phyloP scores from a whole-genome alignment of 345 rosid species.

The Eucalyptus fibrosa region DNA sequence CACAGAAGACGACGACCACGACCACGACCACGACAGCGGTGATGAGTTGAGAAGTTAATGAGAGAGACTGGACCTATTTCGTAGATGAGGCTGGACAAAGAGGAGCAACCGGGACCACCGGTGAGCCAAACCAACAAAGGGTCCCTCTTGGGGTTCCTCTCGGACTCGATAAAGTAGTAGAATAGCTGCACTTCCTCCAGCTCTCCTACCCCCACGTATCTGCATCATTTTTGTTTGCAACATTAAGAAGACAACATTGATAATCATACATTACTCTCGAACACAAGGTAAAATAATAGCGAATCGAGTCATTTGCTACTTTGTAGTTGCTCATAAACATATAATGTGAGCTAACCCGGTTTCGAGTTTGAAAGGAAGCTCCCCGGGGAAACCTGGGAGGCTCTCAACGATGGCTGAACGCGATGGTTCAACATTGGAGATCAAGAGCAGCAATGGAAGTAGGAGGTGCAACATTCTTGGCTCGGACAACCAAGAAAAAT shows the following conservation, averaged over 20 bases:
- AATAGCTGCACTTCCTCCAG: conserved; percentile 8
- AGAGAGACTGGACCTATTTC: background rate
- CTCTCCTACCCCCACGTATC: conserved; percentile 11
- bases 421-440: background rate
- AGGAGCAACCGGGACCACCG: conserved; percentile 24
- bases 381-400: conserved; percentile 4
- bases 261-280: background rate
- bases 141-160: conserved; percentile 4
- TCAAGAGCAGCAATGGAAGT: background rate
- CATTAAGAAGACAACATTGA: background rate
- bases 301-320: background rate
- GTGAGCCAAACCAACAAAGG: conserved; percentile 13
- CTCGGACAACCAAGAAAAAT: background rate
- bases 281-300: background rate
- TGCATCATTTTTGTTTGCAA: background rate
- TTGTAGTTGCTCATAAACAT: background rate
- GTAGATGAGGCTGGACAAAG: background rate
- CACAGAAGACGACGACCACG: background rate
- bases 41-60: background rate
- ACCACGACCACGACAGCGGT: background rate
- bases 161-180: conserved; percentile 10
- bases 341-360: background rate
- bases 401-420: background rate
- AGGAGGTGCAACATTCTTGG: background rate
- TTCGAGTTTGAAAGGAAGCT: conserved; percentile 11